Base-by-base conservation (phyloP, 2,329 filamentous ascomycete genomes). In the Fusarium liriodendri region DNA sequence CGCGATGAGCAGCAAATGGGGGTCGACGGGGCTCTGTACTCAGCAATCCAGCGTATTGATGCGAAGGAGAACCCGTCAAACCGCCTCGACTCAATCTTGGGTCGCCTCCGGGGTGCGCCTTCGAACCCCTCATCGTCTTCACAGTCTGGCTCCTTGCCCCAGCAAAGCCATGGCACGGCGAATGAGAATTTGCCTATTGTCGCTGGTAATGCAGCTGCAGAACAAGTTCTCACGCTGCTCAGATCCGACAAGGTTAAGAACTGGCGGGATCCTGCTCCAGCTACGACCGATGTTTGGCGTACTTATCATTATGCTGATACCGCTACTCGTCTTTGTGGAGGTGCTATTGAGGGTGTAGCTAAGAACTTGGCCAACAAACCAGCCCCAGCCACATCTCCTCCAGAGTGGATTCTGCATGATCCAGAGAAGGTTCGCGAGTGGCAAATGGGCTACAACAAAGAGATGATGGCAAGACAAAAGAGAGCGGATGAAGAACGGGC, bases 331-430 rank as follows among this genome's bases (percentile, higher is more conserved):
- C 78, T 80, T 18, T 85, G 85, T 2, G 84, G 82, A 9, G 82
- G 84, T 22, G 80, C 80, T 4, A 70, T 90, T 14, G 86, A 89
- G 71, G 79, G 78, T 0, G 76, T 86, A 1, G 83, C 83, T 4
- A 83, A 82, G 35, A 78, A 81, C 42, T 78, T 89, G 10, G 83
- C 83, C 52, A 83, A 82, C 62, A 85, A 86, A 69, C 83, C 87
- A 8, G 88, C 84, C 69, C 89, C 88, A 16, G 80, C 88, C 3
- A 85, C 77, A 2, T 84, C 87, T 50, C 87, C 89, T 5, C 88
- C 89, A 1, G 84, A 85, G 20, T 89, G 88, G 84, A 84, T 90
- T 72, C 80, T 80, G 11, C 80, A 85, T 25, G 83, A 87, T 35
- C 79, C 84, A 4, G 85, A 85, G 35, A 84, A 84, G 69, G 82